Evolutionary conservation across 495 filamentous ascomycete genomes (phyloP).

Genomic region (Aspergillus ostianus): DNA sequence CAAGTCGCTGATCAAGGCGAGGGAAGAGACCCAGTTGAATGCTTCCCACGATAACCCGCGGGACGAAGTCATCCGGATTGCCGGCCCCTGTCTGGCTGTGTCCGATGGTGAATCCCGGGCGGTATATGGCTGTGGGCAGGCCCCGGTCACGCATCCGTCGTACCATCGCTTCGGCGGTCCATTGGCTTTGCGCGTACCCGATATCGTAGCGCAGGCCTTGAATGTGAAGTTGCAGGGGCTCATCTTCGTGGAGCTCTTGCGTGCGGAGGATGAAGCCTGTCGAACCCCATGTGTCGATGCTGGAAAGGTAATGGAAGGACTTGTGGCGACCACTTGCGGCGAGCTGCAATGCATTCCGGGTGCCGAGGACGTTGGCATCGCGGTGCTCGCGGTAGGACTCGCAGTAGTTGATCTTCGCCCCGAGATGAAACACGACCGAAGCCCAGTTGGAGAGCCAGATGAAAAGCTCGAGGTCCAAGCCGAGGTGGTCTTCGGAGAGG

Average conservation of each 20-base stretch:
- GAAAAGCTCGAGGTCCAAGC: constrained; percentile 10
- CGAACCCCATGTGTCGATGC: constrained; percentile 16
- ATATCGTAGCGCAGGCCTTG: constrained; percentile 16
- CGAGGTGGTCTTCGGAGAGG: constrained; percentile 7
- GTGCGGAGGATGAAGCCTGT: constrained; percentile 12
- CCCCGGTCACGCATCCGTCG: constrained; percentile 16
- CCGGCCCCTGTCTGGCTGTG: constrained; percentile 15
- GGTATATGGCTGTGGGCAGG: constrained; percentile 22
- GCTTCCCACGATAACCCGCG: constrained; percentile 20
- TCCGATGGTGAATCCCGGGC: constrained; percentile 25
- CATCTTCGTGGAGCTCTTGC: constrained; percentile 15
- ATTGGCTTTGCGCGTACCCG: constrained; percentile 26
- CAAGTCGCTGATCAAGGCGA: constrained; percentile 10
- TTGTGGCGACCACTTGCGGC: constrained; percentile 16
- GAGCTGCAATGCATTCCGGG: constrained; percentile 15
- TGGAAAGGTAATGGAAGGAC: constrained; percentile 25
- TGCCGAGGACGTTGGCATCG: constrained; percentile 22
- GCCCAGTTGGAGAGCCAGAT: constrained; percentile 14
- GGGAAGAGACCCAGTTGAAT: constrained; percentile 21
- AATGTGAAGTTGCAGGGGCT: constrained; percentile 7
- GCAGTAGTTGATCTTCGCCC: constrained; percentile 23
- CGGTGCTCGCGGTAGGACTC: constrained; percentile 19
- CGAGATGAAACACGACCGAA: constrained; percentile 21
- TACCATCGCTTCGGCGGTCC: constrained; percentile 23
- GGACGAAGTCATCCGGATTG: constrained; percentile 28